These are phyloP conservation scores for Fusarium fracticaudum DNA, from an alignment of 2,329 filamentous ascomycete species.

Conservation along the genomic window DNA sequence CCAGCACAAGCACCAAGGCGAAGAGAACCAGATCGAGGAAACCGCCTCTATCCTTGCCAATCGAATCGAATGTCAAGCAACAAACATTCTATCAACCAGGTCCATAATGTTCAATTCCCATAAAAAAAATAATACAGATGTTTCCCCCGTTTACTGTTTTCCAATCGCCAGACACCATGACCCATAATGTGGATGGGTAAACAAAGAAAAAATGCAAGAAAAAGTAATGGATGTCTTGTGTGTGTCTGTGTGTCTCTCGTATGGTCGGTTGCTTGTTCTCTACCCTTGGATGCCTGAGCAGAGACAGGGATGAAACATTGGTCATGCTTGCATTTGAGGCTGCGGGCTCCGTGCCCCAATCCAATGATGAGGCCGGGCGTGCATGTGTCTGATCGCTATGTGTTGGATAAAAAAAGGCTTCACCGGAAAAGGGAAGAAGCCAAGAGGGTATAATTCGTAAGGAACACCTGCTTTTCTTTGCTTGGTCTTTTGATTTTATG, in stretches of 20 bases:
- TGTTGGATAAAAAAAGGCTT: slow-evolving; percentile 5
- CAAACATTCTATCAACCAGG: slow-evolving; percentile 10
- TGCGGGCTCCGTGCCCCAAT: slow-evolving; percentile 27
- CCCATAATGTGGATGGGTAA: slow-evolving; percentile 23
- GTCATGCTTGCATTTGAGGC: slow-evolving; percentile 31
- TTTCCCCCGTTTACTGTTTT: slow-evolving; percentile 20
- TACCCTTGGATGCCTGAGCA: neutral
- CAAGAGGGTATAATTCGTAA: slow-evolving; percentile 38
- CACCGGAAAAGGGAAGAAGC: slow-evolving; percentile 10
- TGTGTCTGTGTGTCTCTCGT: slow-evolving; percentile 1
- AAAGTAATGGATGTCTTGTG: neutral
- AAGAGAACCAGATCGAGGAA: neutral
- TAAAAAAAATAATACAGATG: slow-evolving; percentile 25
- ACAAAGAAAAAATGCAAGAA: slow-evolving; percentile 13
- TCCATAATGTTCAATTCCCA: slow-evolving; percentile 1
- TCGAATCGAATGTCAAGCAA: slow-evolving; percentile 12
- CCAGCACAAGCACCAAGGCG: slow-evolving; percentile 32
- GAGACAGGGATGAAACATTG: slow-evolving; percentile 20
- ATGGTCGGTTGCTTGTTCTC: neutral
- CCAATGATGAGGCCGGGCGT: slow-evolving; percentile 14
- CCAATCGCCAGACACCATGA: slow-evolving; percentile 38
- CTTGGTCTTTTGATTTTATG: neutral
- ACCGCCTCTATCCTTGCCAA: slow-evolving; percentile 10
- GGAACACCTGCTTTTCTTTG: slow-evolving; percentile 25
- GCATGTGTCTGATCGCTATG: slow-evolving; percentile 1